Evolutionary conservation across 2,329 filamentous ascomycete genomes (phyloP), one percentile per base, ranked within the genome.

Genomic region (Triangularia setosa): DNA sequence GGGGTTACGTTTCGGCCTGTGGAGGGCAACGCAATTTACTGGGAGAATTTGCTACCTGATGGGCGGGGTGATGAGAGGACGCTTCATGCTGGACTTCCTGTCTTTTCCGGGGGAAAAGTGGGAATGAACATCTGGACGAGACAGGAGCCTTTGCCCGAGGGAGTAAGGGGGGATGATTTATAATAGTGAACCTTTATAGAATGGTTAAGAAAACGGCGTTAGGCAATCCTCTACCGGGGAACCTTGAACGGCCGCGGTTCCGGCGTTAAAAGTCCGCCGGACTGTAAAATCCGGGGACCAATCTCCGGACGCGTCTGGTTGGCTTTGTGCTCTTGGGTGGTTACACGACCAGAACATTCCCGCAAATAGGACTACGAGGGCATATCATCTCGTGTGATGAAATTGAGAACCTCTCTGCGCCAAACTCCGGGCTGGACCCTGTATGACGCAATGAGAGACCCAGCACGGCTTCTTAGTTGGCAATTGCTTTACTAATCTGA

Each of bases 121-220:
- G 81, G 81, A 11, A 81, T 83, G 79, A 83, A 83, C 64, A 82
- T 83, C 35, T 83, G 80, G 80, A 83, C 81, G 40, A 73, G 80
- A 48, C 76, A 82, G 70, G 77, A 74, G 30, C 72, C 74, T 1
- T 64, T 81, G 27, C 72, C 74, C 18, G 72, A 74, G 24, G 74
- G 75, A 2, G 70, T 76, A 21, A 69, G 76, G 35, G 76, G 75
- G 2, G 69, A 68, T 16, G 70, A 75, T 54, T 64, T 69, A 16
- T 72, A n/a, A 48, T 48, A 11, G 7, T 48, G n/a, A n/a, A 48
- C n/a, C 16, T 40, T 40, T 14, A 40, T 40, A 40, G 16, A 40
- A 40, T 21, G 7, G n/a, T 21, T 5, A 21, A 48, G n/a, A 21
- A 21, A n/a, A 21, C 40, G 40, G 40, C 40, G n/a, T 48, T 48